Evolutionary conservation across 345 rosid species (phyloP).

Genomic region (Rhizophora apiculata): DNA sequence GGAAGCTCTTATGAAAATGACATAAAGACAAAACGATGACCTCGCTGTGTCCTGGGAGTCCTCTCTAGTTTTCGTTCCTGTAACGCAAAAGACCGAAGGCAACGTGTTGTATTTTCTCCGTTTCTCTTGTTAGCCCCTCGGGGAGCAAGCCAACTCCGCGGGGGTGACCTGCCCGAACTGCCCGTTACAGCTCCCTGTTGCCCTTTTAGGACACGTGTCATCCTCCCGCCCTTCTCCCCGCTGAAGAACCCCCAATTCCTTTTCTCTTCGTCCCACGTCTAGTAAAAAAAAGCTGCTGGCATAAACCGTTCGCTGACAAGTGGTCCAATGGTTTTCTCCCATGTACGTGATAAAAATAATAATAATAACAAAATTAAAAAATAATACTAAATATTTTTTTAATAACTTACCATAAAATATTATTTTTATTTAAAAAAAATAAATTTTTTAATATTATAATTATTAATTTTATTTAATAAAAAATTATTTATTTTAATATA

Average conservation of each 20-base stretch:
- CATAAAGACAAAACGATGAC: neutral
- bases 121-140: constrained; percentile 16
- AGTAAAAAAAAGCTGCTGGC: neutral
- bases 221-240: neutral
- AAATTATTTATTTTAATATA: too few species aligned
- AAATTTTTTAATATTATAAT: too few species aligned
- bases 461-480: too few species aligned
- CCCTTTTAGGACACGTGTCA: constrained; percentile 32
- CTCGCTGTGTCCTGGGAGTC: too few species aligned
- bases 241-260: constrained; percentile 2
- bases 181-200: constrained; percentile 11
- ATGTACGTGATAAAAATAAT: neutral
- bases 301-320: constrained; percentile 2
- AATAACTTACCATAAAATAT: neutral
- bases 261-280: neutral
- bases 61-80: neutral
- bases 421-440: too few species aligned
- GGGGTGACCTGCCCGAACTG: constrained; percentile 23
- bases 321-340: neutral
- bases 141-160: constrained; percentile 14
- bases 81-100: constrained; percentile 10
- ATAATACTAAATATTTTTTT: too few species aligned
- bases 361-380: too few species aligned
- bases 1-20: too few species aligned
- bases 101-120: constrained; percentile 26